phyloP scores from a whole-genome alignment of 2,329 filamentous ascomycete genomes.

The Monosporascus sp. region DNA sequence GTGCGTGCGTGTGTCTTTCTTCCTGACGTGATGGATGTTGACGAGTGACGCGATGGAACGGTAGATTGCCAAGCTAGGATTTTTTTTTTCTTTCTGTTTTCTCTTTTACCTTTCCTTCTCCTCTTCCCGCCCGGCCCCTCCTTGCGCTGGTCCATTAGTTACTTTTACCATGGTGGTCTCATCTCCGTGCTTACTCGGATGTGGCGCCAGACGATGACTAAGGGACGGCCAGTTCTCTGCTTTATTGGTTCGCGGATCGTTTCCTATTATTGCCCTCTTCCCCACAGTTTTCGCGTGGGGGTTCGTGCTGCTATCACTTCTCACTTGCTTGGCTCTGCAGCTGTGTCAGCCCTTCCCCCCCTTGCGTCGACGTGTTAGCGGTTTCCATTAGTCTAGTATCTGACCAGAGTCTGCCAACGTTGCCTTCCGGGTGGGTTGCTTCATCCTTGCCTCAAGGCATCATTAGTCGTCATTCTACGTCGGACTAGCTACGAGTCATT shows the following conservation, averaged over 20 bases:
- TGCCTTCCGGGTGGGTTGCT: conserved; percentile 1
- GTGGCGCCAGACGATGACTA: neutral
- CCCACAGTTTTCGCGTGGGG: no score
- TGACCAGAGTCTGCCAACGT: neutral
- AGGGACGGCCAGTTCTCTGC: neutral
- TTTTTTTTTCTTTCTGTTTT: neutral
- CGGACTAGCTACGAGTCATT: conserved; percentile 14
- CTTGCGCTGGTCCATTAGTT: neutral
- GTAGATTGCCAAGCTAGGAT: no score
- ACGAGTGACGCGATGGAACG: neutral
- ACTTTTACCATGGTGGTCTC: neutral
- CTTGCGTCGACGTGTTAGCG: no score
- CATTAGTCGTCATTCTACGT: conserved; percentile 16
- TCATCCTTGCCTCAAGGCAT: conserved; percentile 10
- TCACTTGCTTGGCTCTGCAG: no score
- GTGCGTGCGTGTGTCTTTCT: no score
- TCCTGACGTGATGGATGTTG: neutral
- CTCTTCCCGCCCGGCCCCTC: neutral
- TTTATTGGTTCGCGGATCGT: no score
- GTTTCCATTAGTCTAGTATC: neutral
- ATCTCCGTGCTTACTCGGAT: neutral
- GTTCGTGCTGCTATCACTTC: no score
- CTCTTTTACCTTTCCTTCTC: neutral
- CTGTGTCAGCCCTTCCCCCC: no score
- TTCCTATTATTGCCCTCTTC: no score